These are phyloP conservation scores for Friedmanniomyces simplex DNA, from an alignment of 495 filamentous ascomycete species.

Conservation along the genomic window DNA sequence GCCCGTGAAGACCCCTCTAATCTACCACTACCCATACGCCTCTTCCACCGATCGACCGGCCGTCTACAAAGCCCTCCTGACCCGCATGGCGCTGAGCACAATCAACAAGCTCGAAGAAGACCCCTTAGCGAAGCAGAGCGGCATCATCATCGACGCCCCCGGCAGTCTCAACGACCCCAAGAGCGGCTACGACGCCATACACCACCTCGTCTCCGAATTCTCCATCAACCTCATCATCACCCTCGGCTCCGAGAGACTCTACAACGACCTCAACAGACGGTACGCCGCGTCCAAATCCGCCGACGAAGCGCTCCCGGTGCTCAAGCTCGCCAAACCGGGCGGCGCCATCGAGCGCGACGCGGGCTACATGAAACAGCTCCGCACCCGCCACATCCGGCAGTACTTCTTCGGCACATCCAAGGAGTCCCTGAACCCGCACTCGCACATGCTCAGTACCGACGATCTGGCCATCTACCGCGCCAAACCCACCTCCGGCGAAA, in stretches of 20 bases:
- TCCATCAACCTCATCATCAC: slow-evolving; percentile 53
- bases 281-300: slow-evolving; percentile 55
- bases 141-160: slow-evolving; percentile 80
- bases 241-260: slow-evolving; percentile 72
- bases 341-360: slow-evolving; percentile 77
- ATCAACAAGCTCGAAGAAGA: slow-evolving; percentile 74
- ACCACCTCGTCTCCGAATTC: slow-evolving; percentile 81
- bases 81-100: slow-evolving; percentile 68
- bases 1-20: slow-evolving; percentile 82
- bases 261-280: slow-evolving; percentile 63
- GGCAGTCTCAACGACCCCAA: slow-evolving; percentile 54
- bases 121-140: slow-evolving; percentile 52
- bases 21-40: slow-evolving; percentile 77
- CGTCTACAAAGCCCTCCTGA: slow-evolving; percentile 62
- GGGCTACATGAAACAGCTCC: slow-evolving; percentile 56
- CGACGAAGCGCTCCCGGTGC: slow-evolving; percentile 53
- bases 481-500: neutral
- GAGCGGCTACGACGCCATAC: slow-evolving; percentile 57
- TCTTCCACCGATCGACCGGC: slow-evolving; percentile 63
- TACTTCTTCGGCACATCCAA: slow-evolving; percentile 88
- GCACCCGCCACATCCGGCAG: slow-evolving; percentile 67
- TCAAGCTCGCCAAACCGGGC: slow-evolving; percentile 76
- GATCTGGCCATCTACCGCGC: slow-evolving; percentile 57
- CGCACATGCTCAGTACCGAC: slow-evolving; percentile 65
- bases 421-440: slow-evolving; percentile 72